Evolutionary conservation across 257 asterid genomes (phyloP).

Genomic region (Salvia miltiorrhiza): DNA sequence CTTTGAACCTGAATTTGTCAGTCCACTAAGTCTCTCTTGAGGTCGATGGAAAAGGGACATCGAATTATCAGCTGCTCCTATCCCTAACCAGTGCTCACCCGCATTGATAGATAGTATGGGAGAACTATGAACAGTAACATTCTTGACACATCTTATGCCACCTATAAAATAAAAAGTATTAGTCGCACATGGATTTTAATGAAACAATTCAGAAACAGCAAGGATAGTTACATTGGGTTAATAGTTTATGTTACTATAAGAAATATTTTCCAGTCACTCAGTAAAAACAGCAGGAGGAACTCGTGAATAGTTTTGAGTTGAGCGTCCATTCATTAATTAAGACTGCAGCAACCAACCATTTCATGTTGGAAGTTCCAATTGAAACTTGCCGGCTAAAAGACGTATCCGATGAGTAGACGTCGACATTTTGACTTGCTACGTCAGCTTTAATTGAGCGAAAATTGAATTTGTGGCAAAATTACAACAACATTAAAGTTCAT

Average conservation of each 20-base stretch:
- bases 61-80: constrained; percentile 94
- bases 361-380: background rate
- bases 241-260: background rate
- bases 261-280: background rate
- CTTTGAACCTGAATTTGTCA: constrained; percentile 65
- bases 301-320: background rate
- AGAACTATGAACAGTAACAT: constrained; percentile 64
- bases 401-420: no score
- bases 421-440: no score
- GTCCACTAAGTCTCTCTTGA: constrained; percentile 77
- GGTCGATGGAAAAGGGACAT: constrained; percentile 97
- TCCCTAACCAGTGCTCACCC: constrained; percentile 89
- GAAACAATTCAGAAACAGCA: background rate
- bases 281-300: background rate
- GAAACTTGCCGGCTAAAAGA: background rate
- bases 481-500: no score
- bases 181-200: background rate
- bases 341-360: no score
- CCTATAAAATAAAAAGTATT: constrained; percentile 37
- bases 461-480: no score
- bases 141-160: constrained; percentile 72
- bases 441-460: no score
- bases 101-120: constrained; percentile 82
- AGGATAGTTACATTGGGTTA: background rate
- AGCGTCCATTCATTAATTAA: background rate